Evolutionary conservation across 1,139 yeast species (phyloP).

Genomic region (Debaryomyces robertsiae): DNA sequence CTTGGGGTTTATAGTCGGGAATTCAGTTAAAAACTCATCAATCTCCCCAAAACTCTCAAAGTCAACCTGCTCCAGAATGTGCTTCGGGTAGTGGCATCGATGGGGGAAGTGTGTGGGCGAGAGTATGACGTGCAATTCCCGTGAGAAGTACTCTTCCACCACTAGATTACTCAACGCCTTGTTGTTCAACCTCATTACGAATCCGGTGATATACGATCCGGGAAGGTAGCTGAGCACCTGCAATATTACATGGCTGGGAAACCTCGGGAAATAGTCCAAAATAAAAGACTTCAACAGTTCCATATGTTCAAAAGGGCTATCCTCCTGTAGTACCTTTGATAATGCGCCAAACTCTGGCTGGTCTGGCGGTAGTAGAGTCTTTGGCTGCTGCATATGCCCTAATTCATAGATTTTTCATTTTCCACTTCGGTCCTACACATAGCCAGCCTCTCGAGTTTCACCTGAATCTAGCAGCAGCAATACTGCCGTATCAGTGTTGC

Average conservation of each 20-base stretch:
- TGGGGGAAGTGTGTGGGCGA: constrained; percentile 36
- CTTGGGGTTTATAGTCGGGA: constrained; percentile 32
- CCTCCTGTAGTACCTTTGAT: background rate
- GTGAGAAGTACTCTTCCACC: constrained; percentile 29
- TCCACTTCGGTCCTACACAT: constrained; percentile 1
- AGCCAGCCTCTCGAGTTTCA: background rate
- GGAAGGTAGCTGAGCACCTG: constrained; percentile 28
- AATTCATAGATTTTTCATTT: too few relatives aligned
- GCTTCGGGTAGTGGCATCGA: constrained; percentile 20
- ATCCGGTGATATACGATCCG: constrained; percentile 29
- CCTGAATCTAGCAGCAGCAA: background rate
- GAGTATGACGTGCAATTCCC: constrained; percentile 37
- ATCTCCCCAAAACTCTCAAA: constrained; percentile 34
- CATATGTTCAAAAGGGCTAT: background rate
- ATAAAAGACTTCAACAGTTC: constrained; percentile 12
- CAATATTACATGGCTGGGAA: constrained; percentile 34
- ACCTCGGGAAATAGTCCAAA: constrained; percentile 19
- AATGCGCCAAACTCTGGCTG: background rate
- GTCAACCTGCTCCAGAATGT: constrained; percentile 25
- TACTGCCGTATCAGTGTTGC: background rate
- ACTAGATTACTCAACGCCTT: constrained; percentile 25
- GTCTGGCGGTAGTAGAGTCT: background rate
- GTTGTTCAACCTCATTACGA: constrained; percentile 23
- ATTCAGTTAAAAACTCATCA: constrained; percentile 31
- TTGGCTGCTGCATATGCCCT: background rate